Percentiles rank a stretch among this genome's conserved stretches.
These are phyloP conservation scores for Xylaria sp. DNA, from an alignment of 2,329 filamentous ascomycete genomes.

Conservation along the genomic window DNA sequence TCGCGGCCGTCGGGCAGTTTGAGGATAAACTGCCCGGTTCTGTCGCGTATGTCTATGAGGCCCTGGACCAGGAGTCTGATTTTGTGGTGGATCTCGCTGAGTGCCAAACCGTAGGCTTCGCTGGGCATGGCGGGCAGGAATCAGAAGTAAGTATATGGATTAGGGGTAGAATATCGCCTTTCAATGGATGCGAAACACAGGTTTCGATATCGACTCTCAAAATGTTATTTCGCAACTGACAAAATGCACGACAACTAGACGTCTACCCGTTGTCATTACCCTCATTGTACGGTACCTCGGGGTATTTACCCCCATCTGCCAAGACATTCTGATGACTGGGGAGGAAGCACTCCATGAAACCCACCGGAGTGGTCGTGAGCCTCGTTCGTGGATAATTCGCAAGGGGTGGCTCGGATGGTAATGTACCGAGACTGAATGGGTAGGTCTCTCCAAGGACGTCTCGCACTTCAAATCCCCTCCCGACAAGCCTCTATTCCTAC, in stretches of 20 bases:
- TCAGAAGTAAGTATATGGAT: background rate
- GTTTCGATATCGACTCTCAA: background rate
- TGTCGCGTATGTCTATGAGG: slow-evolving; percentile 72
- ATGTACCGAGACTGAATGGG: slow-evolving; percentile 8
- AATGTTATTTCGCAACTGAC: background rate
- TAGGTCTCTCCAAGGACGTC: background rate
- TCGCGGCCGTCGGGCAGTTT: slow-evolving; percentile 65
- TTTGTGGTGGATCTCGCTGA: slow-evolving; percentile 45
- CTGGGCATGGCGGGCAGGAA: slow-evolving; percentile 33
- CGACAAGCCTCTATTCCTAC: too few relatives aligned
- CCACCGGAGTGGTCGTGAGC: background rate
- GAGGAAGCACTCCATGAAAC: background rate
- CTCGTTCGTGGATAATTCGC: slow-evolving; percentile 15
- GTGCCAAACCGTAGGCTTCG: slow-evolving; percentile 42
- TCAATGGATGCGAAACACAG: background rate
- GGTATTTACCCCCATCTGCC: background rate
- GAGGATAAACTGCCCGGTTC: slow-evolving; percentile 67
- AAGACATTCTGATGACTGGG: background rate
- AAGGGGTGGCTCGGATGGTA: slow-evolving; percentile 6
- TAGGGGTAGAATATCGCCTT: background rate
- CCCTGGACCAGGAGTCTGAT: slow-evolving; percentile 66
- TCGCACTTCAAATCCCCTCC: too few relatives aligned
- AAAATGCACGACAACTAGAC: background rate
- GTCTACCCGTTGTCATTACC: background rate
- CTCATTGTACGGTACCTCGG: background rate